phyloP scores from a whole-genome alignment of 495 filamentous ascomycete species.

The Penicillium psychrofluorescens region DNA sequence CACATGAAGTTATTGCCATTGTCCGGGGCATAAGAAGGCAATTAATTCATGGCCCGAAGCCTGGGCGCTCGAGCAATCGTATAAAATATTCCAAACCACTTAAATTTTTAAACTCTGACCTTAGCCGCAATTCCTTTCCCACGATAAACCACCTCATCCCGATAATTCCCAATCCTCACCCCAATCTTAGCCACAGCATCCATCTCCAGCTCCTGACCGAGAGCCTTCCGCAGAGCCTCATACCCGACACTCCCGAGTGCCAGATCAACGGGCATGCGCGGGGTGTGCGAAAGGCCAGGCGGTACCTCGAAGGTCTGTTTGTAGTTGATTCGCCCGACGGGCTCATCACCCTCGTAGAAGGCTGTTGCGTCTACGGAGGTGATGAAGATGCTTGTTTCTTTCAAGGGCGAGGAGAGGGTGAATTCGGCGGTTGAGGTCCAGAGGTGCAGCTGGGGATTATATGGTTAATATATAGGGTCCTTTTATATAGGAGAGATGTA shows the following conservation, averaged over 20 bases:
- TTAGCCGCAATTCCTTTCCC: conserved; percentile 70
- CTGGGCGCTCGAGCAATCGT: not conserved
- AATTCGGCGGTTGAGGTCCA: conserved; percentile 83
- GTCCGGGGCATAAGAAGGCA: too few species aligned
- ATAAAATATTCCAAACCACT: conserved; percentile 1
- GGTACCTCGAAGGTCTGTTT: conserved; percentile 67
- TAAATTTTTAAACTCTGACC: conserved; percentile 47
- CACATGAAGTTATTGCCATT: not conserved
- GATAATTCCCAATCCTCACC: conserved; percentile 65
- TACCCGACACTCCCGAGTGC: conserved; percentile 72
- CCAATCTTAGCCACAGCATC: conserved; percentile 69
- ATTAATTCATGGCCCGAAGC: too few species aligned
- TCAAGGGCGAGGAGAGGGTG: conserved; percentile 70
- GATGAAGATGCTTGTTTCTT: conserved; percentile 62
- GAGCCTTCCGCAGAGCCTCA: conserved; percentile 67
- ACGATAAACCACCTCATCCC: conserved; percentile 58
- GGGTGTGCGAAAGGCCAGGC: conserved; percentile 62
- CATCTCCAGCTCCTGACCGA: conserved; percentile 74
- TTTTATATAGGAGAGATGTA: too few species aligned
- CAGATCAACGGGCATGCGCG: conserved; percentile 75
- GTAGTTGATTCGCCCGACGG: conserved; percentile 69
- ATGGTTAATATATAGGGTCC: too few species aligned
- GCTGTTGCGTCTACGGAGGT: conserved; percentile 77
- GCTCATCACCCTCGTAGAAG: conserved; percentile 70
- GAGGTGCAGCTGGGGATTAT: conserved; percentile 54